A percentile compares a stretch with the other conserved stretches of the same genome.
These are phyloP conservation scores for Chalciporus sp. DNA, from an alignment of 1,284 basidiomycete species.

Conservation along the genomic window DNA sequence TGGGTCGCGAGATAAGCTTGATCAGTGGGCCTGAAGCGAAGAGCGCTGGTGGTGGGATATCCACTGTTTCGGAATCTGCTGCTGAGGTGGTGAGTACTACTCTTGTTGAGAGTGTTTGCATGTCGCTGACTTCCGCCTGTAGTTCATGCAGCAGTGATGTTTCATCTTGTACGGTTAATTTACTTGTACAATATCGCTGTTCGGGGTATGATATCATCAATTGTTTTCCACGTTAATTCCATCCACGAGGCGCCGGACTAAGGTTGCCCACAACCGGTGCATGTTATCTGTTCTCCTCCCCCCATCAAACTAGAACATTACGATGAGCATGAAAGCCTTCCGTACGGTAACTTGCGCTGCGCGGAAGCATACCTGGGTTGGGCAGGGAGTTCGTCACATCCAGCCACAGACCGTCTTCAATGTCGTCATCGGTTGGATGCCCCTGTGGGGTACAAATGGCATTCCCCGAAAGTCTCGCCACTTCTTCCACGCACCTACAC, in stretches of 20 bases:
- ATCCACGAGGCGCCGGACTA: not conserved
- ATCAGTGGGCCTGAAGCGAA: slow-evolving; percentile 67
- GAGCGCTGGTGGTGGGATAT: slow-evolving; percentile 57
- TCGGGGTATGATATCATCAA: not conserved
- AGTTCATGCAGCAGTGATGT: slow-evolving; percentile 29
- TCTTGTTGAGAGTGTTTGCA: not conserved
- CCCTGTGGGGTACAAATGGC: slow-evolving; percentile 12
- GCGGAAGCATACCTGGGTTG: not conserved
- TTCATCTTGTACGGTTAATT: no score
- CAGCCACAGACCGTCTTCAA: slow-evolving; percentile 2
- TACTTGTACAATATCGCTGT: no score
- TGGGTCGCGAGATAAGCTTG: slow-evolving; percentile 57
- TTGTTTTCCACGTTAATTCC: not conserved
- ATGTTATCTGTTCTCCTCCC: not conserved
- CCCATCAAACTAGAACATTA: not conserved
- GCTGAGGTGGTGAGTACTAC: slow-evolving; percentile 44
- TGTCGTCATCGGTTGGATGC: slow-evolving; percentile 12
- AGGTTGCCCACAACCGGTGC: not conserved
- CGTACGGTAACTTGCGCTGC: not conserved
- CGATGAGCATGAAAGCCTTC: not conserved
- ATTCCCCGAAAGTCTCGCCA: not conserved
- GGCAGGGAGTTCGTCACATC: not conserved
- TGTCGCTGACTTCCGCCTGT: not conserved
- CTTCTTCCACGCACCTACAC: not conserved
- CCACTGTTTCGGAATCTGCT: slow-evolving; percentile 51